phyloP scores from a whole-genome alignment of 208 protist species.

The Plasmodiophora brassicae region DNA sequence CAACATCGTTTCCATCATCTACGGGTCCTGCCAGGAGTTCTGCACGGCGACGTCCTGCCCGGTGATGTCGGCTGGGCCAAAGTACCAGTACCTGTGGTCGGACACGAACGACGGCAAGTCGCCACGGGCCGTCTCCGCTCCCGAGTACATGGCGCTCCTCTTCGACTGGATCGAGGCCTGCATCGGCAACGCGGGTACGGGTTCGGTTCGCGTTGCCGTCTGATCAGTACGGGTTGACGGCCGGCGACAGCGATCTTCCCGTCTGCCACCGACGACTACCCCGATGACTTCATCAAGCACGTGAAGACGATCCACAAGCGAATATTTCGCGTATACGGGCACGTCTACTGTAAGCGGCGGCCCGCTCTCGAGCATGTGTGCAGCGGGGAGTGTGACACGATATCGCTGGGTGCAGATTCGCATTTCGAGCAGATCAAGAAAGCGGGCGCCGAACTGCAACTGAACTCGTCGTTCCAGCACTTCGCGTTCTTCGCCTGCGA shows the following conservation, averaged over 20 bases:
- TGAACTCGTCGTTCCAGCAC: constrained; percentile 25
- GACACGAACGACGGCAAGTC: neutral
- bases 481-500: constrained; percentile 5
- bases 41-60: neutral
- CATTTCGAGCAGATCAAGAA: neutral
- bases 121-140: neutral
- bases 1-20: neutral
- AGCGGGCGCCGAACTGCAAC: neutral
- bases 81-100: neutral
- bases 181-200: neutral
- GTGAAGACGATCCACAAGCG: neutral
- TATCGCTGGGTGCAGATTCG: no score
- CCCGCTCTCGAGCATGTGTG: neutral
- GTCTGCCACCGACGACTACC: neutral
- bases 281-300: neutral
- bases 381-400: no score
- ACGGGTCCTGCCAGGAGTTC: neutral
- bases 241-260: no score
- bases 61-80: neutral
- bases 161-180: neutral
- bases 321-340: constrained; percentile 27
- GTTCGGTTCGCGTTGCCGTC: no score
- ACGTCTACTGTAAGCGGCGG: neutral
- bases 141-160: neutral
- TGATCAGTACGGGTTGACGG: no score